Base-by-base conservation (phyloP, 2,329 filamentous ascomycete species). In the Myriosclerotinia duriaeana region DNA sequence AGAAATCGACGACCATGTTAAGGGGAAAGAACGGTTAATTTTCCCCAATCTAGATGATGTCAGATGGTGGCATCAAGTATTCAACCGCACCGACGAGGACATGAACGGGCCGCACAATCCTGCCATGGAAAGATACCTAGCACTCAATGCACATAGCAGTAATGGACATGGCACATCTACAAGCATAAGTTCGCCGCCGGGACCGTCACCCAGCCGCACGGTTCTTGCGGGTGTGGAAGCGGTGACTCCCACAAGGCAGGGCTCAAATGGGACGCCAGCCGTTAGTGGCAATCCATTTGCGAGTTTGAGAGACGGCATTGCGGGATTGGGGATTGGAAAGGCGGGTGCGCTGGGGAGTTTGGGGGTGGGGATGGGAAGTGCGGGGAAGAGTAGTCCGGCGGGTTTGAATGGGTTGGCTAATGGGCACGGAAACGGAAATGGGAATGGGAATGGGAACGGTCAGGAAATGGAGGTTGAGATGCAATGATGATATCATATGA, bases 41-140 rank as follows among this genome's bases (percentile, higher is more conserved):
- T 90, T 98, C 71, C 94, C 95, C 0, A 83, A 85, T 3, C 80
- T 89, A 1, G 85, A 85, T 15, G 89, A 96, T 69, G 85, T 95
- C n/a, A 85, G 92, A 68, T 99, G 95, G 95, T 99, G 95, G 95
- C 84, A 89, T 71, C 91, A 95, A 74, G 80, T 89, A 1, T 99
- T 97, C 78, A 92, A 92, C 56, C 86, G 93, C 42, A 88, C 88
- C 3, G 92, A 97, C 72, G 87, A 89, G 64, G 95, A 99, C 76
- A 98, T 99, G 94, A 99, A 99, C 73, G 87, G 86, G 0, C 81
- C 84, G 46, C 78, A 87, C 14, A 82, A 86, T 72, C 80, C 81
- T 8, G 83, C 76, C 42, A 79, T 82, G 3, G 74, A 76, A 55
- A 66, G 67, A 52, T 75, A 76, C 63, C 66, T 75, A 30, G 66